A percentile compares a stretch with the other conserved stretches of the same genome.
phyloP scores from a whole-genome alignment of 228 moss, liverwort and hornwort genomes.

The Sphagnum magellanicum region DNA sequence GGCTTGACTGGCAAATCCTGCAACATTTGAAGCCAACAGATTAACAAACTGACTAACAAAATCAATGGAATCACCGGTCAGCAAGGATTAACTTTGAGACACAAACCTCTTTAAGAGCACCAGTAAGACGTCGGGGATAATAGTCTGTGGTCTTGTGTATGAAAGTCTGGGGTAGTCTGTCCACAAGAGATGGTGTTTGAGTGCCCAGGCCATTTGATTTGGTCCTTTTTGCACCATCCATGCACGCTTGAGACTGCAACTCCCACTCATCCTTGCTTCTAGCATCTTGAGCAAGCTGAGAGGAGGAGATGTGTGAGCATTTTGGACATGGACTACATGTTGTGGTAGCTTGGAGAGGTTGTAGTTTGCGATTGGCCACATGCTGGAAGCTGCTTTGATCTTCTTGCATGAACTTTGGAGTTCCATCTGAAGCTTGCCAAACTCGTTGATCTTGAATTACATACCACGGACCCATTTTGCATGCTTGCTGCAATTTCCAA shows the following conservation, averaged over 20 bases:
- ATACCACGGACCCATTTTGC: neutral
- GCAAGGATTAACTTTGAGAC: neutral
- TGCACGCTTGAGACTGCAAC: neutral
- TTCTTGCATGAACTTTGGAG: neutral
- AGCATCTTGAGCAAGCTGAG: neutral
- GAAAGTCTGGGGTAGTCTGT: neutral
- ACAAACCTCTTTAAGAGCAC: neutral
- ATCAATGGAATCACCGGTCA: too few relatives aligned
- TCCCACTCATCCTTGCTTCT: neutral
- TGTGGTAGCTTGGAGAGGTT: neutral
- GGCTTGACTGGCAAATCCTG: conserved; percentile 53
- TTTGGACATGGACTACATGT: too few relatives aligned
- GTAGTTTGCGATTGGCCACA: neutral
- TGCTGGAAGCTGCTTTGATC: neutral
- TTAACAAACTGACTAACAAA: neutral
- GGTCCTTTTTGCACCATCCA: neutral
- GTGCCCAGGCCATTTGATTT: neutral
- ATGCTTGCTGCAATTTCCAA: neutral
- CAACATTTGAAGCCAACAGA: neutral
- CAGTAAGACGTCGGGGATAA: neutral
- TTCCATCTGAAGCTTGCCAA: too few relatives aligned
- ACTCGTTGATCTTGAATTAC: too few relatives aligned
- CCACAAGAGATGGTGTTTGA: neutral
- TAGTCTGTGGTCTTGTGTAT: conserved; percentile 1
- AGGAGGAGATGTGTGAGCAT: neutral